Conservation (phyloP, 768 basidiomycete genomes). For the Lentinula boryana region DNA sequence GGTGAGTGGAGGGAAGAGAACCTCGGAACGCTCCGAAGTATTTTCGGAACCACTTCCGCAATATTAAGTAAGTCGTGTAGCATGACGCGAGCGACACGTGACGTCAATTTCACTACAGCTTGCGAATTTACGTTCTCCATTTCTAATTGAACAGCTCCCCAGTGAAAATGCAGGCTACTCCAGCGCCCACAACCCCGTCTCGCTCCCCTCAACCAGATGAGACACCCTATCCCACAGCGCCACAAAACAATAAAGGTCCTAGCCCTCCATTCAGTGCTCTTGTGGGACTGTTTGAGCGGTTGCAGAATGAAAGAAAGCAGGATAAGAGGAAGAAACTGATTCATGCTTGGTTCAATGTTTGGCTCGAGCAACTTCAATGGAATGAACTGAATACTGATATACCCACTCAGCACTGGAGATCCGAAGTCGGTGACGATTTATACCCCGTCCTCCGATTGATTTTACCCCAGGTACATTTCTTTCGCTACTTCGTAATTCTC, state of each 20-base stretch:
- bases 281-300: slow-evolving; percentile 65
- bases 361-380: slow-evolving; percentile 17
- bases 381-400: not conserved
- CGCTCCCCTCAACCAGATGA: slow-evolving; percentile 48
- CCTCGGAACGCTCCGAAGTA: not conserved
- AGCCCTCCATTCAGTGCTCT: slow-evolving; percentile 62
- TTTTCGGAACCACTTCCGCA: not conserved
- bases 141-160: not conserved
- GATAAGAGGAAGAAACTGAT: slow-evolving; percentile 68
- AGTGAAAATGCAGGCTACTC: slow-evolving; percentile 51
- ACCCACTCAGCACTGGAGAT: slow-evolving; percentile 67
- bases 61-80: not conserved
- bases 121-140: not conserved
- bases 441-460: slow-evolving; percentile 88
- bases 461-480: slow-evolving; percentile 68
- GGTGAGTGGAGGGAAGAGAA: not conserved
- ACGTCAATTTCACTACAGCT: not conserved
- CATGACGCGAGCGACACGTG: not conserved
- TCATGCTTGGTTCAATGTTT: slow-evolving; percentile 77
- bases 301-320: slow-evolving; percentile 67
- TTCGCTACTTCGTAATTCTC: not conserved
- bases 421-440: slow-evolving; percentile 79
- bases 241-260: slow-evolving; percentile 53
- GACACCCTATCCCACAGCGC: slow-evolving; percentile 46
- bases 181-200: slow-evolving; percentile 29